Percentiles rank a stretch among this genome's conserved stretches.
Evolutionary conservation across 768 basidiomycete species (phyloP).

Genomic region (Kwoniella shandongensis): DNA sequence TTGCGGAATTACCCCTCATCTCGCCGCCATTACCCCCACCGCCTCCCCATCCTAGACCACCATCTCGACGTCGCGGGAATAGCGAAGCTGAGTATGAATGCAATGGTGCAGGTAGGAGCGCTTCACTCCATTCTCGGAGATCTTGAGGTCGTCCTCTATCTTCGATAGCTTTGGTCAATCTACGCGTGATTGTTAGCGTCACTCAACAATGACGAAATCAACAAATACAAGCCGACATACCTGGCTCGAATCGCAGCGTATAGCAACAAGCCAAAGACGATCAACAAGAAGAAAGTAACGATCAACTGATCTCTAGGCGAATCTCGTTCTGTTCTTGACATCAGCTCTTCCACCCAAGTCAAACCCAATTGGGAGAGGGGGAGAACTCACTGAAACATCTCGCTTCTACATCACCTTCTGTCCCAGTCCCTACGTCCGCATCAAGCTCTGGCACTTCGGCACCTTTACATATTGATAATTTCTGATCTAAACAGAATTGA

Average conservation of each 20-base stretch:
- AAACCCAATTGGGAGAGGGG: neutral
- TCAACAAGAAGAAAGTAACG: constrained; percentile 84
- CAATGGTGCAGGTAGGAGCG: constrained; percentile 15
- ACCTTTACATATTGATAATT: constrained; percentile 67
- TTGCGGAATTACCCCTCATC: constrained; percentile 4
- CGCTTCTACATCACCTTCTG: constrained; percentile 92
- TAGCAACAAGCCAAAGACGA: constrained; percentile 79
- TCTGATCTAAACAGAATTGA: constrained; percentile 92
- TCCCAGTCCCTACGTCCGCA: constrained; percentile 89
- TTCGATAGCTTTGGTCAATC: constrained; percentile 48
- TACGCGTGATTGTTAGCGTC: constrained; percentile 5
- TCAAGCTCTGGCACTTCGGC: constrained; percentile 73
- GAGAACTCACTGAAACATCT: constrained; percentile 82
- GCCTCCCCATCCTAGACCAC: neutral
- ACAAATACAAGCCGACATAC: constrained; percentile 25
- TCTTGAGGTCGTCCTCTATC: constrained; percentile 49
- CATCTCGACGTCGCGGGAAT: constrained; percentile 5
- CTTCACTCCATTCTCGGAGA: constrained; percentile 49
- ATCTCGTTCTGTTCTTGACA: constrained; percentile 70
- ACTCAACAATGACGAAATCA: neutral
- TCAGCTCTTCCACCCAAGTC: neutral
- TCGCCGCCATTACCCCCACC: neutral
- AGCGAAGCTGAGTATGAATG: constrained; percentile 7
- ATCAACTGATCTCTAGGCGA: constrained; percentile 93
- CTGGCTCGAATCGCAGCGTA: constrained; percentile 66